These are phyloP conservation scores for Schizosaccharomyces japonicus DNA, from an alignment of 805 yeast species.

Conservation along the genomic window DNA sequence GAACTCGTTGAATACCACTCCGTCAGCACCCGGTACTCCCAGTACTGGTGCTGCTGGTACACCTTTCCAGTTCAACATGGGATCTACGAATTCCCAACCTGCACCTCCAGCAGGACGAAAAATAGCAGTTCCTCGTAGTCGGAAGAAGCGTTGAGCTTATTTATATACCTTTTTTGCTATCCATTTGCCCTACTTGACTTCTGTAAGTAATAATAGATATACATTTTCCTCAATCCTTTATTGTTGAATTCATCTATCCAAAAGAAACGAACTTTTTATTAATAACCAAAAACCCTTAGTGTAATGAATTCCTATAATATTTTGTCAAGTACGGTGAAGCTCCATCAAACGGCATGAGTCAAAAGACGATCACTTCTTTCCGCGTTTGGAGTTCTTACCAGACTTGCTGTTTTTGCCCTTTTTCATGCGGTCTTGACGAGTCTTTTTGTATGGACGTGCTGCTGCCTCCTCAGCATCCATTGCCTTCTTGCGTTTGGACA, in stretches of 20 bases:
- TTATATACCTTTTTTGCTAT: no score
- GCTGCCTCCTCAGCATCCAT: background rate
- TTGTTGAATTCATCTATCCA: background rate
- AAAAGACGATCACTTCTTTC: no score
- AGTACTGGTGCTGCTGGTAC: no score
- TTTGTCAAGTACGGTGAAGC: no score
- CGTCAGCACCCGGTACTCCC: no score
- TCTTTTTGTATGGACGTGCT: background rate
- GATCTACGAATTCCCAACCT: background rate
- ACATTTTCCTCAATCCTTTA: background rate
- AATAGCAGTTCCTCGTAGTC: conserved; percentile 1
- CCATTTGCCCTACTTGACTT: background rate
- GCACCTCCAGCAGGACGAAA: background rate
- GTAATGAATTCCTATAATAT: no score
- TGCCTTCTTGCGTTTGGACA: background rate
- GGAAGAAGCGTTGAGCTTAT: background rate
- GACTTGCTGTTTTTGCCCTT: no score
- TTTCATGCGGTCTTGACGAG: background rate
- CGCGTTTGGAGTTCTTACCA: no score
- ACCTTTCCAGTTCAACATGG: background rate
- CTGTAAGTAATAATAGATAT: background rate
- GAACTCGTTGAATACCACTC: no score
- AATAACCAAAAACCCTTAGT: no score
- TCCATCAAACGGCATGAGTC: no score
- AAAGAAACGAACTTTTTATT: background rate